These are phyloP conservation scores for Phytophthora ramorum DNA, from an alignment of 352 stramenopile species.

Conservation along the genomic window DNA sequence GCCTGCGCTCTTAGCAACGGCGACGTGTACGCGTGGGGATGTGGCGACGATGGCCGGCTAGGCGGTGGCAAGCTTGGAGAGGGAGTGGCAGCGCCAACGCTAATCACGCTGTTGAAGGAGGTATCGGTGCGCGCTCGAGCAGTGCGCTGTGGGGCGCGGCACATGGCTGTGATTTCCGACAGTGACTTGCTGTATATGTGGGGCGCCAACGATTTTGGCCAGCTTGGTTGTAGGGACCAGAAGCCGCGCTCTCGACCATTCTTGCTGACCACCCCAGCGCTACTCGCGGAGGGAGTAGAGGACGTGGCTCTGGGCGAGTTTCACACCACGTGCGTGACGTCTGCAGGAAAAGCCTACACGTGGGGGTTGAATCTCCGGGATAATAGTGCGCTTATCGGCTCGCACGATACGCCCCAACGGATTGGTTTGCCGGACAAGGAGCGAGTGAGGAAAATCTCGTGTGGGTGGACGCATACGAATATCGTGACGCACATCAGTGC, in stretches of 20 bases:
- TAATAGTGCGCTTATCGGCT: constrained; percentile 50
- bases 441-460: constrained; percentile 53
- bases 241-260: constrained; percentile 47
- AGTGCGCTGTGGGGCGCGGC: constrained; percentile 70
- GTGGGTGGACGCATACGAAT: constrained; percentile 73
- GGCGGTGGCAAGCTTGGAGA: constrained; percentile 49
- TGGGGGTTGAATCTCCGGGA: constrained; percentile 72
- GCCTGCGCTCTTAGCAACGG: constrained; percentile 76
- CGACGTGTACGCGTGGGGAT: constrained; percentile 81
- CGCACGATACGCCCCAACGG: constrained; percentile 36
- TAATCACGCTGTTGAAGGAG: constrained; percentile 49
- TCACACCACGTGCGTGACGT: constrained; percentile 69
- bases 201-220: constrained; percentile 84
- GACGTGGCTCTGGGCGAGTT: constrained; percentile 78
- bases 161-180: constrained; percentile 76
- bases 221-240: constrained; percentile 72
- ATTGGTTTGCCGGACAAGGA: constrained; percentile 48
- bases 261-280: constrained; percentile 47
- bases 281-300: constrained; percentile 55
- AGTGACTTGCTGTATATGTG: constrained; percentile 76
- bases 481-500: constrained; percentile 51
- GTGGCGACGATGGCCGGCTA: constrained; percentile 69
- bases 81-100: constrained; percentile 42
- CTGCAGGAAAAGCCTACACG: constrained; percentile 48
- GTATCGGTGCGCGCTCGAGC: constrained; percentile 46